Percentiles rank a stretch among this genome's conserved stretches.
Evolutionary conservation across 2,329 filamentous ascomycete genomes (phyloP).

Genomic region (Neopestalotiopsis sp.): DNA sequence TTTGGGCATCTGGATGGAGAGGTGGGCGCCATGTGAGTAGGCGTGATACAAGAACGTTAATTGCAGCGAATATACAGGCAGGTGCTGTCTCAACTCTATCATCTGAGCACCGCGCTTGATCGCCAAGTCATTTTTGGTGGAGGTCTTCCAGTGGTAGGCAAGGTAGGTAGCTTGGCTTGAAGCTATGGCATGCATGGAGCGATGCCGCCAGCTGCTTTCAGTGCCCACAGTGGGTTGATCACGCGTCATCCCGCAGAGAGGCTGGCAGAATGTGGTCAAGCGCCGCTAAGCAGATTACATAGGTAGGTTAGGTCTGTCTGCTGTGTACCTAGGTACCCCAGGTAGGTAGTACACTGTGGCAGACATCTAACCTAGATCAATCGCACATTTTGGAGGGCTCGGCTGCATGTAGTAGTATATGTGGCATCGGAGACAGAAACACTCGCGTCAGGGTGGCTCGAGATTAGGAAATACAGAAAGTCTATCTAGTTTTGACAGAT

Average conservation of each 20-base stretch:
- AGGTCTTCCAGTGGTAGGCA: not conserved
- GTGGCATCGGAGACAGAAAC: no score
- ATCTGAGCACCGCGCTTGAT: not conserved
- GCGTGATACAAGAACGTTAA: not conserved
- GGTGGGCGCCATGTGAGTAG: not conserved
- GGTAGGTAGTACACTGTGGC: not conserved
- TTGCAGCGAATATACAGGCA: not conserved
- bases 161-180: no score
- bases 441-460: no score
- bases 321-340: not conserved
- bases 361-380: not conserved
- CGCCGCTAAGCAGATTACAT: not conserved
- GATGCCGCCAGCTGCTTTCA: not conserved
- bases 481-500: no score
- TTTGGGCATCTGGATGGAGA: not conserved
- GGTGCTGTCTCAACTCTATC: constrained; percentile 4
- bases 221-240: not conserved
- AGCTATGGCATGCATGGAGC: not conserved
- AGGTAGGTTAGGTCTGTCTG: not conserved
- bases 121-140: not conserved
- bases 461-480: no score
- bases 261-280: constrained; percentile 11
- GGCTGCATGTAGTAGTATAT: no score
- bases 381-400: not conserved
- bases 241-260: constrained; percentile 11